Evolutionary conservation across 768 basidiomycete genomes (phyloP).

Genomic region (Boletus pseudo-olivaceus): DNA sequence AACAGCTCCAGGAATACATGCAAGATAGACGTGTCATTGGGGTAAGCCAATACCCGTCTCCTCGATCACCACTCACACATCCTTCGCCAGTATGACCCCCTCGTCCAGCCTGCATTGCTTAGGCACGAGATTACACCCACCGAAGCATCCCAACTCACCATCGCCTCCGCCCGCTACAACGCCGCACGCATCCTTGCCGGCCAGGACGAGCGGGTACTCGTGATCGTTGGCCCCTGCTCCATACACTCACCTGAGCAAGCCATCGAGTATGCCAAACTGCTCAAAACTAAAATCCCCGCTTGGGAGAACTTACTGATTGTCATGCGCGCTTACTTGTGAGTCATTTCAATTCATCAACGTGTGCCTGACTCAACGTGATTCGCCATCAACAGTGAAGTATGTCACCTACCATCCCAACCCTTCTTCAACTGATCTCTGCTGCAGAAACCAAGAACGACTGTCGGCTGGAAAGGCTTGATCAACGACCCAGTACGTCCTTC

Average conservation of each 20-base stretch:
- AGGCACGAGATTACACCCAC: slow-evolving; percentile 80
- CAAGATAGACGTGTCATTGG: slow-evolving; percentile 79
- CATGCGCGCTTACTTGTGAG: slow-evolving; percentile 97
- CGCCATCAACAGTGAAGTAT: slow-evolving; percentile 37
- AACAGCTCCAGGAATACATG: slow-evolving; percentile 67
- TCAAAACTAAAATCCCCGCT: slow-evolving; percentile 60
- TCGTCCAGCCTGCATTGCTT: slow-evolving; percentile 89
- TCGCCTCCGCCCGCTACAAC: slow-evolving; percentile 74
- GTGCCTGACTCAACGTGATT: slow-evolving; percentile 34
- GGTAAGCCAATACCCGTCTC: slow-evolving; percentile 38
- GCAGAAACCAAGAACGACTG: slow-evolving; percentile 94
- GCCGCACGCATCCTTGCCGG: slow-evolving; percentile 80
- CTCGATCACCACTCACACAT: slow-evolving; percentile 12
- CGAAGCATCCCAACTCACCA: slow-evolving; percentile 62
- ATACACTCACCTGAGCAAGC: slow-evolving; percentile 90
- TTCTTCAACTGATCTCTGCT: slow-evolving; percentile 8
- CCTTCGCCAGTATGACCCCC: slow-evolving; percentile 78
- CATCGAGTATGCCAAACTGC: slow-evolving; percentile 71
- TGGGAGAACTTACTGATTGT: slow-evolving; percentile 83
- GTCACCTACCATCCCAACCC: neutral
- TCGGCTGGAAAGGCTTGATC: slow-evolving; percentile 95
- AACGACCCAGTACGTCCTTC: slow-evolving; percentile 66
- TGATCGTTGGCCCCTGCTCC: slow-evolving; percentile 94
- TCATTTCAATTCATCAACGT: slow-evolving; percentile 18
- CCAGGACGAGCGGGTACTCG: slow-evolving; percentile 80